Evolutionary conservation across 2,329 filamentous ascomycete species (phyloP), one percentile per base, ranked within the genome.

Genomic region (Talaromyces amestolkiae): DNA sequence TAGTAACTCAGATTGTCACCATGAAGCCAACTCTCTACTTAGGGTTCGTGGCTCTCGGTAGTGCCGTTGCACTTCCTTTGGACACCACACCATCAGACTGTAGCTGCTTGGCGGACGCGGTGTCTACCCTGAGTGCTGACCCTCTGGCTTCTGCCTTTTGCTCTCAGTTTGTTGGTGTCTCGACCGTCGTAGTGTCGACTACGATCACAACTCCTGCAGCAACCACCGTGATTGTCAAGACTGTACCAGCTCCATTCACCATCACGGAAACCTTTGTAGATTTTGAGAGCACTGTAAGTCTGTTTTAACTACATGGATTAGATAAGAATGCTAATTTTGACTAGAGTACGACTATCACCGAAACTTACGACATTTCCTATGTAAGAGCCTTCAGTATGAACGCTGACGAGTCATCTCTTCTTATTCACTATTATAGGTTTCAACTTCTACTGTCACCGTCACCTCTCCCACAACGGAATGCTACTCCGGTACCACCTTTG

Each of bases 391-490:
- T 17, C 27, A 3, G 45, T 5, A 39, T 33, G 45, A 15, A 22
- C 13, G 19, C 22, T 51, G 47, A n/a, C 3, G 2, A 11, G 17
- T 19, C 15, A 31, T 31, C 27, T 31, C 27, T 27, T 27, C 27
- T 31, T 27, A 49, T 22, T 39, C n/a, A 19, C 27, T 22, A 2
- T 22, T 49, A 3, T 41, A 63, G 61, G 39, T 24, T 37, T 56
- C 61, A 13, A 63, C 61, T 19, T 6, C 9, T 19, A 63, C 51
- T 31, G 22, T n/a, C 11, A 37, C 41, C 3, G 61, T 63, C 31
- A 63, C 61, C 6, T 63, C 61, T 11, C 61, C 61, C 8, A 63
- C 61, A 8, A 63, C 61, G 7, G 61, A 31, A 56, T 63, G 61
- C 41, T 63, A 63, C 39, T 19, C 61, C 1, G 61, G 51, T 6